Conservation (phyloP, 257 asterid genomes). For the Solanum pennellii region DNA sequence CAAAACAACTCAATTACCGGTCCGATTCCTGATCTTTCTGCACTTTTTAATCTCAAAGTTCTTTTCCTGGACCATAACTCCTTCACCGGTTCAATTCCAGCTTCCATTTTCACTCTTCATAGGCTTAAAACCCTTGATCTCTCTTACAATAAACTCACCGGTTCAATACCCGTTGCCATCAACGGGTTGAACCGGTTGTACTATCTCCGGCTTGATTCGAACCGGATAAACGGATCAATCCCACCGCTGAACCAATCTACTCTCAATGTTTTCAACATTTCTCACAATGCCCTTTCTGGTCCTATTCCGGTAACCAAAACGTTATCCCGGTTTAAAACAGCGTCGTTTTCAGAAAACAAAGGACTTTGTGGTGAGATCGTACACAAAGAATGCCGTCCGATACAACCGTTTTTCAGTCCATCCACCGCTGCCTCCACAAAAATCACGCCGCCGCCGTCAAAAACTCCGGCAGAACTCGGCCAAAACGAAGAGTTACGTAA, state of each 20-base stretch:
- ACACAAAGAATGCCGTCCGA: conserved; percentile 41
- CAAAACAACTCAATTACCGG: conserved; percentile 80
- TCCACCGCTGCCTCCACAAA: not conserved
- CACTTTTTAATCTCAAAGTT: conserved; percentile 41
- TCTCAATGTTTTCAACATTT: conserved; percentile 50
- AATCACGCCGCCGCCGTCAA: conserved; percentile 14
- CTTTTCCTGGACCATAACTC: conserved; percentile 51
- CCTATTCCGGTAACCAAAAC: conserved; percentile 62
- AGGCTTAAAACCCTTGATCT: conserved; percentile 77
- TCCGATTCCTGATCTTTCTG: conserved; percentile 64
- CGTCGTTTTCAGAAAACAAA: conserved; percentile 47
- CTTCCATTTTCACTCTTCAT: conserved; percentile 52
- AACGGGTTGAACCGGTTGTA: conserved; percentile 39
- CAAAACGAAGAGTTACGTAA: conserved; percentile 23
- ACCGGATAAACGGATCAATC: conserved; percentile 72
- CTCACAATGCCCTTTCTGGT: conserved; percentile 61
- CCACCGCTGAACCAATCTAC: conserved; percentile 64
- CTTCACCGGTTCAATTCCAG: conserved; percentile 53
- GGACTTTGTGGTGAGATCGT: conserved; percentile 71
- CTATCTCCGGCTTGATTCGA: conserved; percentile 68
- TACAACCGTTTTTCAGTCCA: conserved; percentile 45
- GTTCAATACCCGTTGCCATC: conserved; percentile 32
- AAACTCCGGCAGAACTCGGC: conserved; percentile 4
- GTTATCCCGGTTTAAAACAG: conserved; percentile 33
- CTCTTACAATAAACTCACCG: conserved; percentile 57